Base-by-base conservation (phyloP, 306 rosid species). In the peach (Prunus persica) region DNA sequence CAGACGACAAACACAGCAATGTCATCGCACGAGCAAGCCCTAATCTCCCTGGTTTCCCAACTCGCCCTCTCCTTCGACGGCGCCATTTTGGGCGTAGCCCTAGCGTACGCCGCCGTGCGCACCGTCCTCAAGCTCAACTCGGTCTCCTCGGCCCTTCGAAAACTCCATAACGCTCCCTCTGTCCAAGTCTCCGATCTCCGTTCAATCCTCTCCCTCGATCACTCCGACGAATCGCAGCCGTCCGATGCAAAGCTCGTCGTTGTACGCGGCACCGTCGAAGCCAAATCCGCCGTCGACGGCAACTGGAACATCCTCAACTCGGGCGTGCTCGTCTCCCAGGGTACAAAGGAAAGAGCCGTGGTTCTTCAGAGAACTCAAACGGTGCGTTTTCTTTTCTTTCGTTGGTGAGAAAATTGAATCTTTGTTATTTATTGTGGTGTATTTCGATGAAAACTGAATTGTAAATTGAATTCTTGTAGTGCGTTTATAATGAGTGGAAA, bases 401-500 rank as follows among this genome's bases (percentile, higher is more conserved):
- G 0, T 62, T 54, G 69, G 41, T 20, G 15, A 65, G 65, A 22
- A 28, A 72, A 22, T 41, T 62, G 46, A 30, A 4, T 27, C 20
- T 57, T 38, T 0, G 43, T 60, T 24, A 47, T 73, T 58, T 13
- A 10, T 60, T 47, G 58, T 43, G 15, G 27, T 76, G 18, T 41
- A 9, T 13, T 45, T 20, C 20, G 38, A 8, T 50, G 46, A 66
- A 66, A 38, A 56, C 32, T 58, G 64, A 58, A 58, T 4, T 58
- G 32, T 14, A 58, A 58, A 58, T 58, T 58, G 15, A 10, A 58
- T 57, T 56, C 0, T 61, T 90, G 73, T 56, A 95, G 98, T 92
- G 88, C 74, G 80, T 95, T 71, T 92, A 90, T 81, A 86, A 87
- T 45, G 97, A 92, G 78, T 92, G 97, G 98, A 90, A 87, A 79